These are phyloP conservation scores for Volvariella volvacea DNA, from an alignment of 1,284 basidiomycete species.

Conservation along the genomic window DNA sequence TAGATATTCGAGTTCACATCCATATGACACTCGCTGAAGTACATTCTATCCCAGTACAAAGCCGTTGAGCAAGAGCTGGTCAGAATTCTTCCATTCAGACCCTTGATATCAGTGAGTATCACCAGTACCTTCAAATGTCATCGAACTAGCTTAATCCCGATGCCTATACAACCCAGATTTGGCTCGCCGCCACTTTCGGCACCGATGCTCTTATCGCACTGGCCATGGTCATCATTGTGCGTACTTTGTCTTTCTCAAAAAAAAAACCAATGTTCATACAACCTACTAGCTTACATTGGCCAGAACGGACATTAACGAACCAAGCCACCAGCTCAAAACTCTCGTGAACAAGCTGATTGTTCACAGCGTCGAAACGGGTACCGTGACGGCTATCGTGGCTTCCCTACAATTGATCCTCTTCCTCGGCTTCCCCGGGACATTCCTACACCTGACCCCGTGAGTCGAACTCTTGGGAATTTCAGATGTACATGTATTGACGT, in stretches of 20 bases:
- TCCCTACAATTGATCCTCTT: conserved; percentile 5
- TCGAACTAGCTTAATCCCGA: not conserved
- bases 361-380: conserved; percentile 6
- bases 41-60: not conserved
- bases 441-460: conserved; percentile 6
- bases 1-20: not conserved
- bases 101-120: conserved; percentile 5
- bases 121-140: not conserved
- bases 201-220: conserved; percentile 5
- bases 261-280: not conserved
- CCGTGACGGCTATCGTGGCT: conserved; percentile 4
- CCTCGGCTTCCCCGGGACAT: conserved; percentile 3
- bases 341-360: not conserved
- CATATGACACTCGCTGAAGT: not conserved
- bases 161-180: conserved; percentile 3
- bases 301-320: not conserved
- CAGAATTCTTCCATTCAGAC: conserved; percentile 4
- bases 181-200: conserved; percentile 5
- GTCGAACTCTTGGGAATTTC: too few relatives aligned
- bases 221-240: conserved; percentile 6
- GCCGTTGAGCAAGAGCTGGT: not conserved
- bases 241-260: not conserved
- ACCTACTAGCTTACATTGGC: not conserved
- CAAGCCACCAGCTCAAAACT: not conserved
- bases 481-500: too few relatives aligned